phyloP scores from a whole-genome alignment of 805 yeast genomes.

The Wickerhamomyces queroliae region DNA sequence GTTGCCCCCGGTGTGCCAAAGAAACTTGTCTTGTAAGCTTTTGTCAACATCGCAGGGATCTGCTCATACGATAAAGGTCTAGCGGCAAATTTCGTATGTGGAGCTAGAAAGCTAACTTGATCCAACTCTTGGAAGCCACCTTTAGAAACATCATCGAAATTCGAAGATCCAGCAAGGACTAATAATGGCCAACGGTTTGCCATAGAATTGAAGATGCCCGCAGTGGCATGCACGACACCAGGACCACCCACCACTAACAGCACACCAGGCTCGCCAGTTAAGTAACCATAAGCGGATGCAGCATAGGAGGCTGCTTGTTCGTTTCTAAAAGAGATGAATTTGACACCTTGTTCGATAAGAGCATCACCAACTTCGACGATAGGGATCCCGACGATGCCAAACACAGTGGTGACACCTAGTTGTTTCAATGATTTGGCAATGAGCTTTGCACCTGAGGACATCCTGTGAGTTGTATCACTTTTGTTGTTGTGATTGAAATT shows the following conservation, averaged over 20 bases:
- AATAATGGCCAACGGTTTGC: conserved; percentile 62
- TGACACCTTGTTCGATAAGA: conserved; percentile 44
- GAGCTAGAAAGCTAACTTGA: conserved; percentile 45
- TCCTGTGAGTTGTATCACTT: too few relatives aligned
- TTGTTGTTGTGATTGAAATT: too few relatives aligned
- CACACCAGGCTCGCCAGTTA: conserved; percentile 62
- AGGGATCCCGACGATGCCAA: conserved; percentile 75
- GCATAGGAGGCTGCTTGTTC: conserved; percentile 77
- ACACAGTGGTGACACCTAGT: conserved; percentile 50
- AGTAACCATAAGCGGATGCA: conserved; percentile 63
- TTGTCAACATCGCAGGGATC: conserved; percentile 34
- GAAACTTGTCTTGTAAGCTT: conserved; percentile 38
- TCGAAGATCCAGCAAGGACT: conserved; percentile 59
- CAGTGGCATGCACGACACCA: conserved; percentile 60
- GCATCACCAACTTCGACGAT: conserved; percentile 67
- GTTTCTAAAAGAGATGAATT: conserved; percentile 57
- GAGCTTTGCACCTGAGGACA: conserved; percentile 33
- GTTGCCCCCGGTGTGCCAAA: conserved; percentile 56
- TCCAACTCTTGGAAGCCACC: conserved; percentile 74
- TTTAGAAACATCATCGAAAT: conserved; percentile 38
- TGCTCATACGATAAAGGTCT: conserved; percentile 30
- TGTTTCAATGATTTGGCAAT: conserved; percentile 42
- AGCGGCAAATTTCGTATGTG: conserved; percentile 47
- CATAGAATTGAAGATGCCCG: conserved; percentile 60
- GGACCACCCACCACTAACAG: conserved; percentile 73